Evolutionary conservation across 129 eudicot species (phyloP), one percentile per base, ranked within the genome.

Genomic region (Heracleum sosnowskyi): DNA sequence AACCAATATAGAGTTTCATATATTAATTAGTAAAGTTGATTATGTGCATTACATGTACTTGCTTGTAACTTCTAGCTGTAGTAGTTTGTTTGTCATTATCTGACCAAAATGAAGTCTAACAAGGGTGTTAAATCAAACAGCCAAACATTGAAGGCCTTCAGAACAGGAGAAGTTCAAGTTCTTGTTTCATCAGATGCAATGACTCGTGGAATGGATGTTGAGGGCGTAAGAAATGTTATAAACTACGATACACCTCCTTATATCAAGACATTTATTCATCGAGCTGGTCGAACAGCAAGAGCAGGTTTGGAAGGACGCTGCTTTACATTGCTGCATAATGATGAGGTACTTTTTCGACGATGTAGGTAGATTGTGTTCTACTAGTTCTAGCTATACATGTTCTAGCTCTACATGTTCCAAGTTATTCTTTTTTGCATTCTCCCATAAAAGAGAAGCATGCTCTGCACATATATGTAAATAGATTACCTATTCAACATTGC

Each of bases 211-310:
- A 93, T 89, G 96, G 98, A 93, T 80, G 93, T 93, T 74, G 93
- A 91, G 82, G 98, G 92, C 60, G 90, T 93, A 76, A 76, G 76
- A 87, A 93, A 91, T 81, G 97, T 93, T 40, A 89, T 93, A 26
- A 93, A 91, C 73, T 93, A 93, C 64, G 98, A 93, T 76, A 85
- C 84, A 79, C 98, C 98, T 36, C 76, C 86, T 26, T 89, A 81
- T 81, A 85, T 93, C 28, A 93, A 93, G 83, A 91, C 96, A 57
- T 93, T 89, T 77, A 86, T 93, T 82, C 98, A 93, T 83, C 95
- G 98, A 53, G 98, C 96, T 77, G 98, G 98, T 73, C 91, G 98
- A 60, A 93, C 98, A 64, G 98, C 98, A 70, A 91, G 98, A 86
- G 98, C 97, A 17, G 96, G 96, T 53, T 89, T 86, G 47, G 63